These are phyloP conservation scores for Neofusicoccum cordaticola DNA, from an alignment of 2,329 filamentous ascomycete species.

Conservation along the genomic window DNA sequence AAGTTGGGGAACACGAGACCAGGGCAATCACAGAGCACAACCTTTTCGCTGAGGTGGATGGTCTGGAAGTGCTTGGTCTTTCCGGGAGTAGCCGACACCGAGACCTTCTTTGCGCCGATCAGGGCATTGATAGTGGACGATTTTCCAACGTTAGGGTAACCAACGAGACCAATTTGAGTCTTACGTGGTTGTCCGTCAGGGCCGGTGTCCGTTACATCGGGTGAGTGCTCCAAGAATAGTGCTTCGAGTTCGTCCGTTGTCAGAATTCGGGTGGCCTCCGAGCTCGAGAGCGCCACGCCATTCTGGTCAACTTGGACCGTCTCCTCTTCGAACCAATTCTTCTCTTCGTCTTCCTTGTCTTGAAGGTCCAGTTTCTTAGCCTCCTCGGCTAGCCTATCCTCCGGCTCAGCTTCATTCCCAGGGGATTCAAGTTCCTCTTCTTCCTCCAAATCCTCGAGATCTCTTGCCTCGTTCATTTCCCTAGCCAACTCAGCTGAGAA, in stretches of 20 bases:
- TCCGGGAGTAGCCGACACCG: slow-evolving; percentile 92
- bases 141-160: slow-evolving; percentile 98
- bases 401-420: slow-evolving; percentile 43
- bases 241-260: slow-evolving; percentile 90
- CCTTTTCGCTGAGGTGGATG: slow-evolving; percentile 84
- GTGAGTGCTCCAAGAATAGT: slow-evolving; percentile 77
- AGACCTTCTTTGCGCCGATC: slow-evolving; percentile 98
- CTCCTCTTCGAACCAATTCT: slow-evolving; percentile 42
- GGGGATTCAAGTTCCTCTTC: slow-evolving; percentile 36
- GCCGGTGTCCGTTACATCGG: slow-evolving; percentile 50
- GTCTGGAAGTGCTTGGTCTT: slow-evolving; percentile 99
- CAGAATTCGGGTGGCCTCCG: slow-evolving; percentile 66
- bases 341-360: slow-evolving; percentile 41
- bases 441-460: slow-evolving; percentile 52
- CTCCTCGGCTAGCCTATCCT: slow-evolving; percentile 46
- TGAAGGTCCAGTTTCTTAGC: slow-evolving; percentile 46
- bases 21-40: slow-evolving; percentile 94
- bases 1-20: slow-evolving; percentile 99
- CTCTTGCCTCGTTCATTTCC: slow-evolving; percentile 74
- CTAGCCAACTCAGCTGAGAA: slow-evolving; percentile 94
- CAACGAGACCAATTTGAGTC: slow-evolving; percentile 87
- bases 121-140: slow-evolving; percentile 98
- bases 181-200: slow-evolving; percentile 55
- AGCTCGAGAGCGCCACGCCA: slow-evolving; percentile 33
- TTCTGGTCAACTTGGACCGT: slow-evolving; percentile 32